phyloP scores from a whole-genome alignment of 1,284 basidiomycete genomes.

The Ustilago xerochloae region DNA sequence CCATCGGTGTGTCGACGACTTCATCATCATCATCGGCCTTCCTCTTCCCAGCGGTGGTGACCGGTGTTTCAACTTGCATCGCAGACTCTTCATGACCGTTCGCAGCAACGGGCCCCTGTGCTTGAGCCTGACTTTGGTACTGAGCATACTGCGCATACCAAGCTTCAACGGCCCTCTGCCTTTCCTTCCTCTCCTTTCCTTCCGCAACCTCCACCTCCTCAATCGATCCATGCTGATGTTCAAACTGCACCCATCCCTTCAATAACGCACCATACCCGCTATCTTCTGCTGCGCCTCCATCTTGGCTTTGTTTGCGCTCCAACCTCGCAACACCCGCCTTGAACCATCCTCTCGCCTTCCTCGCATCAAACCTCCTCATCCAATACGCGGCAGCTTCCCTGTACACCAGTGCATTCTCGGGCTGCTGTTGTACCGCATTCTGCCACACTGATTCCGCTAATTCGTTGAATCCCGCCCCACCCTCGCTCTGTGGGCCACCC shows the following conservation, averaged over 20 bases:
- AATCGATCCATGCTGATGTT: constrained; percentile 81
- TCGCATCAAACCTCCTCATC: constrained; percentile 41
- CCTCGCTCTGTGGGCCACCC: constrained; percentile 47
- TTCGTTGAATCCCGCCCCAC: constrained; percentile 42
- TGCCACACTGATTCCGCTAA: constrained; percentile 62
- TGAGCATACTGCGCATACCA: constrained; percentile 47
- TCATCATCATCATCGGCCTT: constrained; percentile 43
- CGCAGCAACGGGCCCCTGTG: neutral
- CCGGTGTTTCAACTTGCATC: constrained; percentile 21
- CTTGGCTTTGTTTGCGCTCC: constrained; percentile 25
- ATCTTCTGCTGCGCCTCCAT: constrained; percentile 8
- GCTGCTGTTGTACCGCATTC: constrained; percentile 44
- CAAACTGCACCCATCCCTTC: constrained; percentile 87
- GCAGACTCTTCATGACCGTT: constrained; percentile 11
- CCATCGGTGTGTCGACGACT: constrained; percentile 12
- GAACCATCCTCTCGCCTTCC: constrained; percentile 53
- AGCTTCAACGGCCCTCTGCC: constrained; percentile 73
- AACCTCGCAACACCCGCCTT: constrained; percentile 40
- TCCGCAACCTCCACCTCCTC: constrained; percentile 76
- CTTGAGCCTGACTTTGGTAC: constrained; percentile 72
- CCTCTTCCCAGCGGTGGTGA: constrained; percentile 35
- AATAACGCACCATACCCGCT: constrained; percentile 76
- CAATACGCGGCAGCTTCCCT: constrained; percentile 54
- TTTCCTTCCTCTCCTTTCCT: constrained; percentile 58
- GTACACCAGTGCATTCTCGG: constrained; percentile 46